Percentiles rank a stretch among this genome's conserved stretches.
phyloP scores from a whole-genome alignment of 169 alveolate species.

The Neospora caninum region DNA sequence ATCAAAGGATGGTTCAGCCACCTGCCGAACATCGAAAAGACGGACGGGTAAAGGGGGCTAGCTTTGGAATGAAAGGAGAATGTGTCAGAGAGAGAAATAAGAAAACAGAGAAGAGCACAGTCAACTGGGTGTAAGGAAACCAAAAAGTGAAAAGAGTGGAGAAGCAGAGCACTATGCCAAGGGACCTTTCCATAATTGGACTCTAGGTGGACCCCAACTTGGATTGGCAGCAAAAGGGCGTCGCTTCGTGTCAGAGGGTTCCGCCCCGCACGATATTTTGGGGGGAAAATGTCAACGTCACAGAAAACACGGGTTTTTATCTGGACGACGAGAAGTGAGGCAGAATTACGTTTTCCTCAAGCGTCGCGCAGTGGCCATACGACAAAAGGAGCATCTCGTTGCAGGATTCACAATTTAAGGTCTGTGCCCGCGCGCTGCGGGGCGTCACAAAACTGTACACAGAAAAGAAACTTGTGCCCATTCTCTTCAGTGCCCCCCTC shows the following conservation, averaged over 20 bases:
- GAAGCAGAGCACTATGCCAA: not conserved
- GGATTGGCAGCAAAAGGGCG: not conserved
- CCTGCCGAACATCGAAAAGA: not conserved
- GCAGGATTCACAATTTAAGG: not conserved
- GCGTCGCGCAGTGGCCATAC: not conserved
- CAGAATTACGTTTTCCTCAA: no score
- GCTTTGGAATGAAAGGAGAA: not conserved
- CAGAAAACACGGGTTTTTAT: no score
- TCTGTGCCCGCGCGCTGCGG: constrained; percentile 14
- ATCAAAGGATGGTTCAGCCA: not conserved
- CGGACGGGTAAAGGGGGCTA: not conserved
- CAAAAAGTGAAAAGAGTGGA: not conserved
- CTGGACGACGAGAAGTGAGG: no score
- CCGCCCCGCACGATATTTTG: not conserved
- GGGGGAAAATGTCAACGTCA: not conserved
- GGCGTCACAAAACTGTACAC: not conserved
- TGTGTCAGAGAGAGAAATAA: no score
- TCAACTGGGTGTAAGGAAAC: not conserved
- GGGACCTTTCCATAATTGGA: no score
- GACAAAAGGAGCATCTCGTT: not conserved
- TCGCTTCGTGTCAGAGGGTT: not conserved
- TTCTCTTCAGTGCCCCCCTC: not conserved
- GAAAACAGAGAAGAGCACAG: no score
- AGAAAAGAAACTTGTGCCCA: not conserved
- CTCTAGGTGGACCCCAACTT: no score